These are phyloP conservation scores for Rossbeevera mucosa DNA, from an alignment of 768 basidiomycete genomes.

Conservation along the genomic window DNA sequence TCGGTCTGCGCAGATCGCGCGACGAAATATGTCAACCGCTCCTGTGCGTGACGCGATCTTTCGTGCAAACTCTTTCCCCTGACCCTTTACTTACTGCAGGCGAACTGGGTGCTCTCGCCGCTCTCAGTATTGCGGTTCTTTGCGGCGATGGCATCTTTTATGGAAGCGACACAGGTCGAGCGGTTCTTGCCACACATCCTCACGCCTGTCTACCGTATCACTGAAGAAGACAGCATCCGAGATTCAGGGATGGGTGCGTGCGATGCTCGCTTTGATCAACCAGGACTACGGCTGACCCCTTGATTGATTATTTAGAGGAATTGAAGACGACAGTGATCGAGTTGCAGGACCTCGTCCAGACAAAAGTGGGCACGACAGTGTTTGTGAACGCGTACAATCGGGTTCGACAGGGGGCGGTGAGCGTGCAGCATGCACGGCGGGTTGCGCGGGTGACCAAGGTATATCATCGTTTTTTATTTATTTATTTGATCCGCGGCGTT, in stretches of 20 bases:
- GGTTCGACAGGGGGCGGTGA: slow-evolving; percentile 67
- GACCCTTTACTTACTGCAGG: slow-evolving; percentile 35
- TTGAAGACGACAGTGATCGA: slow-evolving; percentile 77
- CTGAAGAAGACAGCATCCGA: slow-evolving; percentile 80
- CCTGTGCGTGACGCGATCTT: slow-evolving; percentile 10
- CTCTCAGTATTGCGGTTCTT: slow-evolving; percentile 85
- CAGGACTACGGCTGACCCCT: not conserved
- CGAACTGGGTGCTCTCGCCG: slow-evolving; percentile 81
- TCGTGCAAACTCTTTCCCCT: not conserved
- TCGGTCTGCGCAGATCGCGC: slow-evolving; percentile 66
- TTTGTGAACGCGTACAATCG: slow-evolving; percentile 78
- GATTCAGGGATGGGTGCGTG: slow-evolving; percentile 72
- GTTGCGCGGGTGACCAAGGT: slow-evolving; percentile 52
- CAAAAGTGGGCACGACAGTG: slow-evolving; percentile 80
- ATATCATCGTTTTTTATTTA: slow-evolving; percentile 6
- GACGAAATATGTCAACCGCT: slow-evolving; percentile 49
- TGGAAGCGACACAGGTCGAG: slow-evolving; percentile 57
- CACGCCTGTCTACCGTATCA: slow-evolving; percentile 79
- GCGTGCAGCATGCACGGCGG: slow-evolving; percentile 68
- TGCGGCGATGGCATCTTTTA: slow-evolving; percentile 78
- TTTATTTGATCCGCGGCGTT: not conserved
- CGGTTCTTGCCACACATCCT: slow-evolving; percentile 79
- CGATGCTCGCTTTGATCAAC: not conserved
- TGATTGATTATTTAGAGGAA: slow-evolving; percentile 58
- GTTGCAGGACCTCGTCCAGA: slow-evolving; percentile 81